Evolutionary conservation across 1,284 basidiomycete genomes (phyloP).

Genomic region (Tilletia horrida): DNA sequence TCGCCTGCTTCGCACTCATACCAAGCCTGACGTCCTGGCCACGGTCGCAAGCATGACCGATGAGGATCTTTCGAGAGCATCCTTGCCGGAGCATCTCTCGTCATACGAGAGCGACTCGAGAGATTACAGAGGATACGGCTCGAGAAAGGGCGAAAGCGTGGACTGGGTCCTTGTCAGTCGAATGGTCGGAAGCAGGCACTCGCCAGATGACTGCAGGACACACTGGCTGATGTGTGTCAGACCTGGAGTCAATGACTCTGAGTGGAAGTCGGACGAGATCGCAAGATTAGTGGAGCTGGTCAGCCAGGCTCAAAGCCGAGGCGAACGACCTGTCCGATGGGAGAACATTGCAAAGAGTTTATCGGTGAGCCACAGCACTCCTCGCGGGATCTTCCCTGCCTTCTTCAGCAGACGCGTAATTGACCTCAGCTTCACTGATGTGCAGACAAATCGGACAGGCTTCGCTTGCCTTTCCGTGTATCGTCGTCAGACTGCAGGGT

Average conservation of each 20-base stretch:
- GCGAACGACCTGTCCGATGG: background rate
- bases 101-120: background rate
- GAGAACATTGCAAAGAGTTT: background rate
- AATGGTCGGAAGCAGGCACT: constrained; percentile 1
- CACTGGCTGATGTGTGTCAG: constrained; percentile 9
- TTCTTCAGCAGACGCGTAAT: background rate
- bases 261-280: background rate
- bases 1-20: constrained; percentile 4
- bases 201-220: constrained; percentile 1
- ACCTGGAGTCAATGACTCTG: background rate
- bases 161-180: constrained; percentile 4
- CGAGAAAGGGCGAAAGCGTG: background rate
- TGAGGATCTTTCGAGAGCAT: background rate
- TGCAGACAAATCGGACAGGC: background rate
- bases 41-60: background rate
- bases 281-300: background rate
- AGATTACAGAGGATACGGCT: background rate
- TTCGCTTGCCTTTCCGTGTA: background rate
- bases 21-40: background rate
- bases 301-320: background rate
- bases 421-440: background rate
- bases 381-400: background rate
- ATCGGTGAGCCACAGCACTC: background rate
- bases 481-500: background rate
- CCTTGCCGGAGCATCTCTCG: background rate